Evolutionary conservation across 495 filamentous ascomycete species (phyloP), one percentile per base, ranked within the genome.

Genomic region (Tuber brumale): DNA sequence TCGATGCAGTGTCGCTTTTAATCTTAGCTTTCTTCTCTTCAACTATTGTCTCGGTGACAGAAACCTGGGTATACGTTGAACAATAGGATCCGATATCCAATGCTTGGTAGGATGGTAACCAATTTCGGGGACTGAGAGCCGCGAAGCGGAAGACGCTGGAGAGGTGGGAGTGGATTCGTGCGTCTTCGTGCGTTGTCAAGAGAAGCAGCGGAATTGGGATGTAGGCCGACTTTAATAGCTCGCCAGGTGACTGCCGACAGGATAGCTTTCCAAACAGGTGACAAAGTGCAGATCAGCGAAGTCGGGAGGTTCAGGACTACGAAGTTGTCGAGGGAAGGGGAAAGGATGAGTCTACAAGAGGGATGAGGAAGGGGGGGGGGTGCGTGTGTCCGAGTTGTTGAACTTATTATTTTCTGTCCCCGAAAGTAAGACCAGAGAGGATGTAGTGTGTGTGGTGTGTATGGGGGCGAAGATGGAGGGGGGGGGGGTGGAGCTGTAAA

Each of bases 161-260:
- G 73, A 74, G 35, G 66, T 41, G 44, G 41, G 71, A 71, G 41
- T 75, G 72, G 71, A 75, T 78, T 78, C 77, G 75, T 80, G 79
- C 77, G 77, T 81, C 57, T 66, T 66, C 69, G 82, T 76, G 75
- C 76, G 82, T 79, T 82, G 81, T 79, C 77, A 78, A 75, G 74
- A 77, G 76, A 51, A 41, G 72, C 41, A 79, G 72, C 37, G 69
- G 80, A 81, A 81, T 74, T 78, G 70, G 57, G 72, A 51, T 81
- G 75, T 61, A 61, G 70, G 71, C 70, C 43, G 73, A 61, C 75
- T 81, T 81, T 70, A 81, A 81, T 70, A 79, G 70, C 66, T 80
- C 70, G 61, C 73, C 70, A 79, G 78, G 61, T 79, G 78, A 73
- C 70, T 71, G 78, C 71, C 39, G 70, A 69, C 70, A 78, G 73